A percentile compares a stretch with the other conserved stretches of the same genome.
These are phyloP conservation scores for Ramichloridium luteum DNA, from an alignment of 2,329 filamentous ascomycete species.

Conservation along the genomic window DNA sequence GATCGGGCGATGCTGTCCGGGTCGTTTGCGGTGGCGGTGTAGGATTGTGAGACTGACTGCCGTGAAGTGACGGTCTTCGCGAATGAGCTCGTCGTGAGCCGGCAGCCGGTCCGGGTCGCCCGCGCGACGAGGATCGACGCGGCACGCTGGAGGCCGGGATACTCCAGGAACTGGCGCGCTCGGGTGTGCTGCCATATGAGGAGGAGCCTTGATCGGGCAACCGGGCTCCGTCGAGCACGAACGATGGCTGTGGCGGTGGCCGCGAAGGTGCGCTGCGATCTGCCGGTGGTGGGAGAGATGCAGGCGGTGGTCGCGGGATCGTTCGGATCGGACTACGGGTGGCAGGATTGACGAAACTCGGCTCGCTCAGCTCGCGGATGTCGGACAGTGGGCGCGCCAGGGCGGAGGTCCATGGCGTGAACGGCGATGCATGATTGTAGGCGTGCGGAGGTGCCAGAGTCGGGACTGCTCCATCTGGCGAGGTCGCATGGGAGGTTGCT, in stretches of 20 bases:
- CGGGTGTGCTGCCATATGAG: conserved; percentile 25
- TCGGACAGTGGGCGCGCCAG: conserved; percentile 35
- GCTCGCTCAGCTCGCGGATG: conserved; percentile 39
- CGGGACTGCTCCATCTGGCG: no score
- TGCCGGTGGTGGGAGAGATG: no score
- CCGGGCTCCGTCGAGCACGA: neutral
- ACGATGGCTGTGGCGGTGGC: conserved; percentile 2
- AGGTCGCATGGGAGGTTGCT: neutral
- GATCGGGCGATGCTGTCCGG: neutral
- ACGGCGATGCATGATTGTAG: no score
- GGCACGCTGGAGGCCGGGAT: conserved; percentile 35
- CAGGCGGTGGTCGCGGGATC: no score
- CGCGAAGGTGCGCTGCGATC: neutral
- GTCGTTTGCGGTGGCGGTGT: neutral
- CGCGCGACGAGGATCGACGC: conserved; percentile 34
- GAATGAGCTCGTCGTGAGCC: no score
- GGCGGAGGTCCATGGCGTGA: conserved; percentile 17
- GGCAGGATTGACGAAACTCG: conserved; percentile 30
- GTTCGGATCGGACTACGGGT: conserved; percentile 4
- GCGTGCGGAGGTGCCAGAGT: no score
- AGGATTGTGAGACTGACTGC: conserved; percentile 4
- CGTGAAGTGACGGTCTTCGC: conserved; percentile 1
- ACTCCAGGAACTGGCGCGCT: conserved; percentile 33
- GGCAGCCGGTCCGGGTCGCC: no score
- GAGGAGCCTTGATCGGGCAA: conserved; percentile 15